A percentile compares a stretch with the other conserved stretches of the same genome.
Evolutionary conservation across 1,284 basidiomycete species (phyloP).

Genomic region (Sporisorium iseilematis-ciliati): DNA sequence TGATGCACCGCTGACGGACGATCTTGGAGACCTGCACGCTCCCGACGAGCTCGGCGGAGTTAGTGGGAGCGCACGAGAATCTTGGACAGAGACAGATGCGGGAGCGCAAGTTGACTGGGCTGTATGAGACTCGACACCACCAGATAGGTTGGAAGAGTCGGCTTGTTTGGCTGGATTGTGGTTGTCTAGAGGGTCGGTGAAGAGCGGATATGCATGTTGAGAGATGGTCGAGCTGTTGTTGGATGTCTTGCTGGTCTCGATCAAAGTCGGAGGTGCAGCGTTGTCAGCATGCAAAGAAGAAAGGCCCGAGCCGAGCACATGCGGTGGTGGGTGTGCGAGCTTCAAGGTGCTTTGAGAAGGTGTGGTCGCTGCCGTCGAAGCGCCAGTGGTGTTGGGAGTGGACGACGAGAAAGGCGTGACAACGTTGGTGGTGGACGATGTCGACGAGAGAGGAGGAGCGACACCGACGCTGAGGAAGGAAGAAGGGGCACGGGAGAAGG

Average conservation of each 20-base stretch:
- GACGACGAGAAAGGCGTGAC: slow-evolving; percentile 8
- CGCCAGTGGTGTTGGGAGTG: slow-evolving; percentile 6
- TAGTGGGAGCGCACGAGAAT: slow-evolving; percentile 8
- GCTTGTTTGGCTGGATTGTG: neutral
- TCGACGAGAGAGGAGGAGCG: slow-evolving; percentile 11
- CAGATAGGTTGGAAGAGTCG: neutral
- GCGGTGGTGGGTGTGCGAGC: neutral
- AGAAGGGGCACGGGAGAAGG: slow-evolving; percentile 8
- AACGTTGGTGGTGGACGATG: slow-evolving; percentile 25
- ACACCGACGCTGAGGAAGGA: slow-evolving; percentile 2
- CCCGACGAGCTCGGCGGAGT: slow-evolving; percentile 31
- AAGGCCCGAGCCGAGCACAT: neutral
- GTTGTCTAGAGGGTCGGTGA: slow-evolving; percentile 9
- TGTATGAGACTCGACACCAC: neutral
- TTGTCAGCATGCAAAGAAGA: neutral
- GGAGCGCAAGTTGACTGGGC: neutral
- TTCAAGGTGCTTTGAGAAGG: slow-evolving; percentile 27
- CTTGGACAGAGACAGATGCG: slow-evolving; percentile 1
- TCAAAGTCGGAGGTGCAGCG: neutral
- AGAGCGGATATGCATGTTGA: slow-evolving; percentile 15
- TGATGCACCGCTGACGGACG: slow-evolving; percentile 20
- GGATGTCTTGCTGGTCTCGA: neutral
- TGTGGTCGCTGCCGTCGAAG: slow-evolving; percentile 22
- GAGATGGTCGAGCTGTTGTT: neutral
- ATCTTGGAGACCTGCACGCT: slow-evolving; percentile 20